A percentile compares a stretch with the other conserved stretches of the same genome.
Evolutionary conservation across 75 land plant species (phyloP).

Genomic region (Ceratopteris richardii): DNA sequence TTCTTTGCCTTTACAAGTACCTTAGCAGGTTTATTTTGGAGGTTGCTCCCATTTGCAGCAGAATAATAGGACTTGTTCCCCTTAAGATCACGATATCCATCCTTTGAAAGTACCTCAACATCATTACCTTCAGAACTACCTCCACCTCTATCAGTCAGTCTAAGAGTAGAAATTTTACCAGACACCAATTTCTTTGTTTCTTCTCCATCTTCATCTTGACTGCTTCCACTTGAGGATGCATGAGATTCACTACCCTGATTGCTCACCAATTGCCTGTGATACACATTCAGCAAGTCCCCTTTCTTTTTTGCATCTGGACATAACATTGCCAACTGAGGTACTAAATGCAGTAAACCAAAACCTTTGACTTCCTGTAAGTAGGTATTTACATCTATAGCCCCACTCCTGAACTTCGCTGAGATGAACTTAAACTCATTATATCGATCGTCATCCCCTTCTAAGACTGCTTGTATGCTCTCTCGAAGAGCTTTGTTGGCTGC

Average conservation of each 20-base stretch:
- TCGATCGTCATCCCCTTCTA: conserved; percentile 60
- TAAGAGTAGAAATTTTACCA: not conserved
- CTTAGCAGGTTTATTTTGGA: not conserved
- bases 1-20: conserved; percentile 5
- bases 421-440: conserved; percentile 65
- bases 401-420: conserved; percentile 57
- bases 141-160: not conserved
- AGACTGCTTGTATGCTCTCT: conserved; percentile 55
- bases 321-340: conserved; percentile 78
- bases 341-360: conserved; percentile 66
- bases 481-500: conserved; percentile 78
- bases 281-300: conserved; percentile 36
- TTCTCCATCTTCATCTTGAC: not conserved
- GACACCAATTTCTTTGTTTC: not conserved
- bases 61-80: conserved; percentile 24
- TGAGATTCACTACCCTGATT: not conserved
- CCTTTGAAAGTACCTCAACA: conserved; percentile 70
- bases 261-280: not conserved
- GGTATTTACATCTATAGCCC: conserved; percentile 36
- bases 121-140: conserved; percentile 24
- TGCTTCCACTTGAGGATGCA: not conserved
- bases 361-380: conserved; percentile 51
- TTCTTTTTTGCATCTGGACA: conserved; percentile 76
- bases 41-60: conserved; percentile 5
- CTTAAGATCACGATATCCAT: conserved; percentile 68